phyloP scores from a whole-genome alignment of 2,329 filamentous ascomycete genomes.

The Neurospora sp. region DNA sequence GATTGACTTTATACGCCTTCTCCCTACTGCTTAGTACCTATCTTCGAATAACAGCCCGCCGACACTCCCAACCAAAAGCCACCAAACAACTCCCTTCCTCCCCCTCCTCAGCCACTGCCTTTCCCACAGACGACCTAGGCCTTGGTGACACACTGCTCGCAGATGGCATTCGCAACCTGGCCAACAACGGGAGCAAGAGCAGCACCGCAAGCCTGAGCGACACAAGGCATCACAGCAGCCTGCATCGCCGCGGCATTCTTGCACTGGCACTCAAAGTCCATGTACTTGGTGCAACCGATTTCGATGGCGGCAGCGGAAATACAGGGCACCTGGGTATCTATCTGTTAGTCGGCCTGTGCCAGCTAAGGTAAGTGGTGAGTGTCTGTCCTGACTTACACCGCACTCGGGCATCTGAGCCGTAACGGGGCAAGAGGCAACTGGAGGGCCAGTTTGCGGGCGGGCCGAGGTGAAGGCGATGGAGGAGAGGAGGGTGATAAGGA shows the following conservation, averaged over 20 bases:
- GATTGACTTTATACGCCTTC: neutral
- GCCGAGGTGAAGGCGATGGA: neutral
- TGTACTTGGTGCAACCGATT: conserved; percentile 4
- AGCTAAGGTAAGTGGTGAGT: neutral
- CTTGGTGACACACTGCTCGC: conserved; percentile 4
- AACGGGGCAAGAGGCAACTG: conserved; percentile 2
- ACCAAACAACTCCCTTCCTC: neutral
- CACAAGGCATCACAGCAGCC: conserved; percentile 3
- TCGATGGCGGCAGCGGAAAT: conserved; percentile 3
- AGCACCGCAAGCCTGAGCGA: conserved; percentile 1
- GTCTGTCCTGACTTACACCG: conserved; percentile 5
- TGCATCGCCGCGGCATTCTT: conserved; percentile 1
- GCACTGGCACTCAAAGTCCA: conserved; percentile 9
- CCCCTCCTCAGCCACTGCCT: neutral
- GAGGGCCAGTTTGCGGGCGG: conserved; percentile 1
- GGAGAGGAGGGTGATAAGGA: neutral
- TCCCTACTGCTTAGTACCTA: too few relatives aligned
- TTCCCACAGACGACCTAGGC: neutral
- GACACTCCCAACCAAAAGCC: neutral
- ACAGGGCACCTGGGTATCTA: conserved; percentile 1
- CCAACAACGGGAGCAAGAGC: neutral
- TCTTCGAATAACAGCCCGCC: neutral
- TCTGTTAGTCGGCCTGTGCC: neutral
- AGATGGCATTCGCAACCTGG: conserved; percentile 7
- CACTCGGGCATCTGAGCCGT: conserved; percentile 8